These are phyloP conservation scores for Hydnomerulius pinastri DNA, from an alignment of 768 basidiomycete species.

Conservation along the genomic window DNA sequence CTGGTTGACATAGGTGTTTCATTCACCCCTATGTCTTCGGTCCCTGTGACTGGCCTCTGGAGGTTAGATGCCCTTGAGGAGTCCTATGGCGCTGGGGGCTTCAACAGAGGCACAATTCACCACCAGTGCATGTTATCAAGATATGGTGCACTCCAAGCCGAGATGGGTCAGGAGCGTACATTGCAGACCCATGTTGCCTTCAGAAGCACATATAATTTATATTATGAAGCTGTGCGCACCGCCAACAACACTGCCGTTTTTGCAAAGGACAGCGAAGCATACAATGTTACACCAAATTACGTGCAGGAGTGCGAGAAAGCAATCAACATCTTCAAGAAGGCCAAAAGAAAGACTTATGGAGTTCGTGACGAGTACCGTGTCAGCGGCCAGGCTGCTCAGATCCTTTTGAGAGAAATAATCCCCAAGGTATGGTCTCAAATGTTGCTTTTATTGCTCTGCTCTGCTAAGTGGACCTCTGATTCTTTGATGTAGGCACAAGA, in stretches of 20 bases:
- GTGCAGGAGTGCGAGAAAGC: background rate
- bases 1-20: slow-evolving; percentile 2
- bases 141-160: slow-evolving; percentile 13
- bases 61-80: slow-evolving; percentile 5
- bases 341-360: slow-evolving; percentile 7
- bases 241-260: slow-evolving; percentile 1
- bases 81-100: slow-evolving; percentile 11
- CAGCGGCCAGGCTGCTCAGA: slow-evolving; percentile 3
- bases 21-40: background rate
- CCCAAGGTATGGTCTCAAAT: background rate
- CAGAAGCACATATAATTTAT: slow-evolving; percentile 16
- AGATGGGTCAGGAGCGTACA: slow-evolving; percentile 7
- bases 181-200: slow-evolving; percentile 12
- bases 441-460: background rate
- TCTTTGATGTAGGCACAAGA: background rate
- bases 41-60: background rate
- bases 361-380: slow-evolving; percentile 11
- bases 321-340: slow-evolving; percentile 3
- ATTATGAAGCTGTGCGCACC: slow-evolving; percentile 9
- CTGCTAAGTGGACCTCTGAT: background rate
- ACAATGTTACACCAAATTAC: slow-evolving; percentile 3
- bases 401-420: background rate
- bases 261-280: slow-evolving; percentile 4
- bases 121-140: slow-evolving; percentile 7
- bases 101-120: slow-evolving; percentile 3